These are phyloP conservation scores for Sporopachydermia lactativora DNA, from an alignment of 805 yeast species.

Conservation along the genomic window DNA sequence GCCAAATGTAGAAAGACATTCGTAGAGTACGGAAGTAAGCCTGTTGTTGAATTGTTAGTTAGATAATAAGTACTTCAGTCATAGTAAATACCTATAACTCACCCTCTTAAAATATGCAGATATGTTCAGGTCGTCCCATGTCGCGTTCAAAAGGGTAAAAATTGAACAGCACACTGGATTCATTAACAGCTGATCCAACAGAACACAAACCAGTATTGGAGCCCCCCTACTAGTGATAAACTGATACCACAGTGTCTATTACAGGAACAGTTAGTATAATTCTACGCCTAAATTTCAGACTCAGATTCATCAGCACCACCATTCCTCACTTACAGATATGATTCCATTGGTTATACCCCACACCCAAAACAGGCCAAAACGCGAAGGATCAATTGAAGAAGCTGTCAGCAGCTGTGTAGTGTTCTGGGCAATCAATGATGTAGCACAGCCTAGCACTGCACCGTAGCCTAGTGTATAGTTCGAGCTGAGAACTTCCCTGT, in stretches of 20 bases:
- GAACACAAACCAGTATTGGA: neutral
- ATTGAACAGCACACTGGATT: neutral
- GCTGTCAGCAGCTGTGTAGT: neutral
- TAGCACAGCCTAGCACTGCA: neutral
- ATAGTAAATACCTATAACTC: no score
- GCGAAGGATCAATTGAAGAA: neutral
- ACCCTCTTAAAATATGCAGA: neutral
- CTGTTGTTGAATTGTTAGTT: neutral
- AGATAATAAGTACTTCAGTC: neutral
- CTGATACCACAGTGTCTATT: neutral
- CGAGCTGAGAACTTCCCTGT: no score
- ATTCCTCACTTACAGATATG: neutral
- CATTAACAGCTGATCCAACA: neutral
- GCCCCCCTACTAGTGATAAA: neutral
- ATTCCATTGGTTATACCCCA: neutral
- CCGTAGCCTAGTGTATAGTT: neutral
- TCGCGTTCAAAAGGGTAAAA: neutral
- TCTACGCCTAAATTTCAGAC: no score
- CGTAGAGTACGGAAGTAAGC: neutral
- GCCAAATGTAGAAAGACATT: neutral
- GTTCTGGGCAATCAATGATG: neutral
- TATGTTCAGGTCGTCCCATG: neutral
- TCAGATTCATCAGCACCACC: no score
- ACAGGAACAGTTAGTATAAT: no score
- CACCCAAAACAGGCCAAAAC: neutral